A percentile compares a stretch with the other conserved stretches of the same genome.
phyloP scores from a whole-genome alignment of 1,139 yeast species.

The Yamadazyma spencermartinsiae region DNA sequence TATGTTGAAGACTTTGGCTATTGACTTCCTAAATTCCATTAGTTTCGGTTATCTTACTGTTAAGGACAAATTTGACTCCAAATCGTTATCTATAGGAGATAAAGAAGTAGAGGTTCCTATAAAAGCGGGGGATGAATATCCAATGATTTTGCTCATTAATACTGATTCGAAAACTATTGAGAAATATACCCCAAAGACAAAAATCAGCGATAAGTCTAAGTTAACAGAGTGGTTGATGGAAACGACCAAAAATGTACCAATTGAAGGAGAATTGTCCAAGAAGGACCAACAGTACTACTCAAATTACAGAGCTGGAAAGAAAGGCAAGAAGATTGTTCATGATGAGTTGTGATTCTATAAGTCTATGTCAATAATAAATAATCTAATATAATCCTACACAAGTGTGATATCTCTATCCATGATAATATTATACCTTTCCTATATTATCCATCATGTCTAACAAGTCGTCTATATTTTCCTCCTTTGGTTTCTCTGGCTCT shows the following conservation, averaged over 20 bases:
- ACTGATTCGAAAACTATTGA: constrained; percentile 21
- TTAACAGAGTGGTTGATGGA: constrained; percentile 38
- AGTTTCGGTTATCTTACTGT: constrained; percentile 30
- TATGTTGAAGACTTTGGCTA: constrained; percentile 68
- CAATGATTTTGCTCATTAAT: constrained; percentile 32
- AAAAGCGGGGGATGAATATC: constrained; percentile 20
- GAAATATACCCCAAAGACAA: constrained; percentile 21
- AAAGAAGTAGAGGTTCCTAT: constrained; percentile 23
- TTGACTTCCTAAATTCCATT: constrained; percentile 56
- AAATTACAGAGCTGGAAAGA: constrained; percentile 33
- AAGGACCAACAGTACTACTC: constrained; percentile 31
- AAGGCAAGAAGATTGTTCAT: constrained; percentile 21
- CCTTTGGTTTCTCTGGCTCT: constrained; percentile 13
- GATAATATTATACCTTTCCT: constrained; percentile 17
- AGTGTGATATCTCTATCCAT: too few relatives aligned
- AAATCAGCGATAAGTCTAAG: constrained; percentile 31
- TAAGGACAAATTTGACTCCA: constrained; percentile 11
- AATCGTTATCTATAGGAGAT: constrained; percentile 21
- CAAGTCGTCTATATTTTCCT: constrained; percentile 33
- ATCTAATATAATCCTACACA: too few relatives aligned
- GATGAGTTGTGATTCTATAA: constrained; percentile 34
- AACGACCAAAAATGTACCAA: constrained; percentile 27
- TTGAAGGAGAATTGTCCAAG: constrained; percentile 42
- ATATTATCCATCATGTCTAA: constrained; percentile 40
- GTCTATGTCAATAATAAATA: constrained; percentile 1